phyloP scores from a whole-genome alignment of 2,329 filamentous ascomycete species.

The Tolypocladium capitatum region DNA sequence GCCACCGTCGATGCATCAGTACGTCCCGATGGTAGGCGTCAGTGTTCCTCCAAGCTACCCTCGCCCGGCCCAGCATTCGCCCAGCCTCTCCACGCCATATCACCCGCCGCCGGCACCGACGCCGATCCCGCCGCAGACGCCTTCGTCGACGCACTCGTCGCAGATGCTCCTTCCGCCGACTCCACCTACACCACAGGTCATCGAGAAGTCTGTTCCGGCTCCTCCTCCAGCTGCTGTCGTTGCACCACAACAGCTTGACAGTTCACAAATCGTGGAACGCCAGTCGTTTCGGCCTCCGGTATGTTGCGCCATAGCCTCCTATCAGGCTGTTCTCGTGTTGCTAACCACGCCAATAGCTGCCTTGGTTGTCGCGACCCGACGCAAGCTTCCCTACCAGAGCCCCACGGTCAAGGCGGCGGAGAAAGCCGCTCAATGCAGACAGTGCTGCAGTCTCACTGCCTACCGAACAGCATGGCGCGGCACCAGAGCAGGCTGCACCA shows the following conservation, averaged over 20 bases:
- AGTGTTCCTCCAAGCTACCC: constrained; percentile 33
- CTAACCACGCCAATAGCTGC: constrained; percentile 27
- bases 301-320: constrained; percentile 17
- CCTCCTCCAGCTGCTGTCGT: constrained; percentile 1
- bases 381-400: constrained; percentile 32
- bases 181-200: constrained; percentile 30
- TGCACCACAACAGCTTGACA: constrained; percentile 1
- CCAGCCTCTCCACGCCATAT: constrained; percentile 43
- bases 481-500: constrained; percentile 10
- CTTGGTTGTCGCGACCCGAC: constrained; percentile 42
- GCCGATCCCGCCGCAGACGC: constrained; percentile 33
- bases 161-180: constrained; percentile 29
- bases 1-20: constrained; percentile 40
- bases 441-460: constrained; percentile 29
- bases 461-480: constrained; percentile 22
- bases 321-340: neutral
- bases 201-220: constrained; percentile 14
- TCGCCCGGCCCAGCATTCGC: constrained; percentile 35
- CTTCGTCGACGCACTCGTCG: constrained; percentile 38
- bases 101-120: constrained; percentile 35
- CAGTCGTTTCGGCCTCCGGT: constrained; percentile 36
- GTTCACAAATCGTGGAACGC: constrained; percentile 5
- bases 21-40: constrained; percentile 36
- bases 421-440: constrained; percentile 25
- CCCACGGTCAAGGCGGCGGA: constrained; percentile 25